Evolutionary conservation across 2,329 filamentous ascomycete genomes (phyloP).

Genomic region (Dryadomyces quercivorus): DNA sequence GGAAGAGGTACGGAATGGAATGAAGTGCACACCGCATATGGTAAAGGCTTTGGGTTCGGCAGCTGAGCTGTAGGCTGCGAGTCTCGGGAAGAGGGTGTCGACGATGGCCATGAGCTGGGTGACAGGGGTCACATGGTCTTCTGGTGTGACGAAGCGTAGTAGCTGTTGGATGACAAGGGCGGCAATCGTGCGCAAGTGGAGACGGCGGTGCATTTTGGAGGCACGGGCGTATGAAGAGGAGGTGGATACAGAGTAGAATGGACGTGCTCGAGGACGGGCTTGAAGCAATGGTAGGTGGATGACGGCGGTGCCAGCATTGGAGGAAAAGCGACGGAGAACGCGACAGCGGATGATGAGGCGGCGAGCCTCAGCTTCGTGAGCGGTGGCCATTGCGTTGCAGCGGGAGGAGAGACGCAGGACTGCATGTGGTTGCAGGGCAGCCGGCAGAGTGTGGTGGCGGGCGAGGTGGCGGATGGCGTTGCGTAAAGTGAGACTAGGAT

Average conservation of each 20-base stretch:
- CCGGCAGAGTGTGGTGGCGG: conserved; percentile 47
- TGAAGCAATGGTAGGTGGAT: conserved; percentile 27
- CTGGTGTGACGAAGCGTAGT: conserved; percentile 37
- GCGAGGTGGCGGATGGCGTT: conserved; percentile 69
- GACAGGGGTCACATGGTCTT: conserved; percentile 28
- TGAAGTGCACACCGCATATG: conserved; percentile 34
- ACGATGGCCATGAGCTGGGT: conserved; percentile 32
- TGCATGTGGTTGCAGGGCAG: conserved; percentile 52
- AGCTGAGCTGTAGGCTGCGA: conserved; percentile 16
- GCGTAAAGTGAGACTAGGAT: conserved; percentile 62
- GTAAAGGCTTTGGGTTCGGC: conserved; percentile 23
- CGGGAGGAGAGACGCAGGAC: conserved; percentile 49
- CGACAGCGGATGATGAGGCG: conserved; percentile 36
- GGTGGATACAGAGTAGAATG: not conserved
- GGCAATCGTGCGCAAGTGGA: conserved; percentile 30
- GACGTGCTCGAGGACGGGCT: conserved; percentile 9
- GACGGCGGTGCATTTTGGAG: conserved; percentile 17
- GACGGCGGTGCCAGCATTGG: conserved; percentile 34
- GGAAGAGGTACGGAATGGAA: conserved; percentile 29
- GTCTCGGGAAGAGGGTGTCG: conserved; percentile 34
- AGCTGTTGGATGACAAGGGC: conserved; percentile 34
- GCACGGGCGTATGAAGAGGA: conserved; percentile 11
- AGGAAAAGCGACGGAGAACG: conserved; percentile 33
- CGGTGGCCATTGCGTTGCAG: conserved; percentile 29
- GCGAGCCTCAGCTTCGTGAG: conserved; percentile 39